These are phyloP conservation scores for Talaromyces funiculosus DNA, from an alignment of 2,329 filamentous ascomycete species.

Conservation along the genomic window DNA sequence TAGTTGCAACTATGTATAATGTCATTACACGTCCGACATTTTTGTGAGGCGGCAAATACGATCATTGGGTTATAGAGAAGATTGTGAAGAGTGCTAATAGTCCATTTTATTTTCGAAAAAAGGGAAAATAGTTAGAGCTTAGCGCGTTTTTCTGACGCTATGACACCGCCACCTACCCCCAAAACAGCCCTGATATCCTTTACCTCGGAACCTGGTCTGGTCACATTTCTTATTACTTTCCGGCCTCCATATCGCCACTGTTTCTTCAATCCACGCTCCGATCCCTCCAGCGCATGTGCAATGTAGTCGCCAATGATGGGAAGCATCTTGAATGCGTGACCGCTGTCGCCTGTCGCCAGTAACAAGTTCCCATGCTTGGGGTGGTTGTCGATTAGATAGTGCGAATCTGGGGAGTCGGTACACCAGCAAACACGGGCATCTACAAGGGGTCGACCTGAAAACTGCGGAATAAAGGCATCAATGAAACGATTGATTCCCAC, in stretches of 20 bases:
- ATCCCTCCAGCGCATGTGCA: conserved; percentile 7
- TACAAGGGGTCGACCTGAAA: conserved; percentile 44
- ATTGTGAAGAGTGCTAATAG: no score
- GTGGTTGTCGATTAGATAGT: conserved; percentile 50
- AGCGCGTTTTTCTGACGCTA: no score
- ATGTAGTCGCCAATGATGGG: conserved; percentile 13
- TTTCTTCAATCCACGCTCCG: conserved; percentile 7
- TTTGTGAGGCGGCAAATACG: no score
- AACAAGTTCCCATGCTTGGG: conserved; percentile 1
- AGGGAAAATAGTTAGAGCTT: no score
- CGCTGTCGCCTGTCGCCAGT: conserved; percentile 19
- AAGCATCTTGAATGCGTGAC: conserved; percentile 12
- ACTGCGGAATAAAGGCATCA: conserved; percentile 49
- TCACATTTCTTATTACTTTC: conserved; percentile 5
- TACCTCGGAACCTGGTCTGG: conserved; percentile 3
- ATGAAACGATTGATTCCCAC: conserved; percentile 48
- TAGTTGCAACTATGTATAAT: no score
- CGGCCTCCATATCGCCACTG: conserved; percentile 9
- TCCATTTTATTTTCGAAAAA: no score
- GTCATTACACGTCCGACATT: no score
- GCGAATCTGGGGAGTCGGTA: conserved; percentile 50
- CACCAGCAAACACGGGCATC: conserved; percentile 52
- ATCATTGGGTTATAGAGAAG: no score
- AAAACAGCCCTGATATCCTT: conserved; percentile 4
- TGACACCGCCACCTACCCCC: no score